Evolutionary conservation across 1,284 basidiomycete species (phyloP), one percentile per base, ranked within the genome.

Genomic region (Leccinum cinnamomeum): DNA sequence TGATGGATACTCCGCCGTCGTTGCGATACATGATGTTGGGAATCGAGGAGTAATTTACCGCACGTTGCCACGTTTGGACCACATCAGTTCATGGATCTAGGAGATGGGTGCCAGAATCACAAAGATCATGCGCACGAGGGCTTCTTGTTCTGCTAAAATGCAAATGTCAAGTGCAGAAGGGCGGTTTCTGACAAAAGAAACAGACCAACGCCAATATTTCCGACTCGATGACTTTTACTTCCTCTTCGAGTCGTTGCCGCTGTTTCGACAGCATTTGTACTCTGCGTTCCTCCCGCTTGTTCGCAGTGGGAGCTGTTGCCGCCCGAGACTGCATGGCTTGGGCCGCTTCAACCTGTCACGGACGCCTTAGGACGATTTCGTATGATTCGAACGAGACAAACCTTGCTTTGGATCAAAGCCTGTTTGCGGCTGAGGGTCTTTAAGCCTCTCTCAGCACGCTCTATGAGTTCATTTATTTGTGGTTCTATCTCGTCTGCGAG

Each of bases 401-500:
- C 89, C 80, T 89, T 90, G 12, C 80, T 79, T 68, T 85, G 82
- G 44, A 91, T 73, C 48, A 81, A 70, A 60, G 76, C 79, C 64
- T 88, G 85, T 67, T 84, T 84, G 76, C 85, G 88, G 65, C 80
- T 75, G 60, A 92, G 73, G 8, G 78, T 71, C 46, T 83, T 81
- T 33, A 90, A 74, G 1, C 89, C 89, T 68, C 84, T 85, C 69
- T 90, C 86, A 2, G 89, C 86, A n/a, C 84, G 82, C 60, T 85
- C 81, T 25, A 91, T 81, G 20, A 92, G 82, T 65, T 91, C 89
- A 56, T 80, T 84, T 28, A 92, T 86, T 35, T 88, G 84, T n/a
- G 90, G 90, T 64, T 92, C 90, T 11, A 92, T 84, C 72, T 91
- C 90, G 59, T 90, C 89, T 2, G 83, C 84, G 20, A 92, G 78